A percentile compares a stretch with the other conserved stretches of the same genome.
These are phyloP conservation scores for Penicillium lagena DNA, from an alignment of 495 filamentous ascomycete species.

Conservation along the genomic window DNA sequence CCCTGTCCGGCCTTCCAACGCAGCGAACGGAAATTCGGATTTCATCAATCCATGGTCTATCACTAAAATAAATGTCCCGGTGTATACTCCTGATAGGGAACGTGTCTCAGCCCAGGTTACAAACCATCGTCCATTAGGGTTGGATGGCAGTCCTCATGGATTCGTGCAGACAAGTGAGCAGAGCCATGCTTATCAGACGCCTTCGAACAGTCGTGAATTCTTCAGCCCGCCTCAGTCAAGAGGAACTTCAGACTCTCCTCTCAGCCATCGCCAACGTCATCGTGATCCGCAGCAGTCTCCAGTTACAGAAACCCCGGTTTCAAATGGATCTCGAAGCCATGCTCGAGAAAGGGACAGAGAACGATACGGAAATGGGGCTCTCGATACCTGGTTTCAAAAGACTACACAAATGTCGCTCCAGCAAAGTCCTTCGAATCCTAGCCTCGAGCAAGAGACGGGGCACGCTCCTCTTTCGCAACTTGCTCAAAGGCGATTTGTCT, in stretches of 20 bases:
- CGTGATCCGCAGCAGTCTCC: not conserved
- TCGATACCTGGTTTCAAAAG: conserved; percentile 35
- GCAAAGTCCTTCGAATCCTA: not conserved
- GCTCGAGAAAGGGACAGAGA: conserved; percentile 24
- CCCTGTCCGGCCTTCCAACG: not conserved
- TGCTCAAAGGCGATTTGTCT: conserved; percentile 17
- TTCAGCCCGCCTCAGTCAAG: conserved; percentile 4
- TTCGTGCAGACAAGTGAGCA: not conserved
- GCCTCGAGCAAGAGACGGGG: conserved; percentile 1
- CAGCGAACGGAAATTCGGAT: not conserved
- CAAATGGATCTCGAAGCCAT: conserved; percentile 2
- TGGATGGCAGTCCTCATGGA: not conserved
- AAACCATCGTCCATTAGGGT: not conserved
- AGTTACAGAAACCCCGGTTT: not conserved
- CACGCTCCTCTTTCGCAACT: conserved; percentile 15
- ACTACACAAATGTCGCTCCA: conserved; percentile 15
- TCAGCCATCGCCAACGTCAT: not conserved
- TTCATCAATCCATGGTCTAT: conserved; percentile 29
- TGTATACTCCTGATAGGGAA: conserved; percentile 6
- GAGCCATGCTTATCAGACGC: not conserved
- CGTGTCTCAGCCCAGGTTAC: not conserved
- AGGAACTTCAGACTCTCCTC: conserved; percentile 6
- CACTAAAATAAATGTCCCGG: conserved; percentile 17
- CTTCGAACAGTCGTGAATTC: not conserved
- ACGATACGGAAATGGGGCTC: conserved; percentile 31